A percentile compares a stretch with the other conserved stretches of the same genome.
Conservation (phyloP, 1,284 basidiomycete species). For the Caloboletus firmus region DNA sequence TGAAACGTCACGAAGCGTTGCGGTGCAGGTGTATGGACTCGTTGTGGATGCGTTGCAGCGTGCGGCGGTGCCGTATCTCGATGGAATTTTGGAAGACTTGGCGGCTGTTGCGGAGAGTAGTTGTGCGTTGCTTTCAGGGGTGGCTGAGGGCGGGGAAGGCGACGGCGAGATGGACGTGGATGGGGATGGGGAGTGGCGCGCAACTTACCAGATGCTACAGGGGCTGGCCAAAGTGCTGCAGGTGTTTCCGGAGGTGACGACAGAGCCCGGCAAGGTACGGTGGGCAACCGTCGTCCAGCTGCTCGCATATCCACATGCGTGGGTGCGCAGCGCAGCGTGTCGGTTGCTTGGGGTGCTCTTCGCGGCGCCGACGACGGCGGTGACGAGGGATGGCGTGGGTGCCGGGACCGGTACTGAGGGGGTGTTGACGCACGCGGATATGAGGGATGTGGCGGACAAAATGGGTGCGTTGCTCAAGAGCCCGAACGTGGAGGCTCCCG, state of each 20-base stretch:
- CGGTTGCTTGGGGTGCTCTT: slow-evolving; percentile 78
- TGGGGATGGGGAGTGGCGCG: slow-evolving; percentile 67
- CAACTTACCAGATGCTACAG: slow-evolving; percentile 80
- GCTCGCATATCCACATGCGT: slow-evolving; percentile 89
- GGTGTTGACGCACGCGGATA: slow-evolving; percentile 50
- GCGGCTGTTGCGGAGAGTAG: slow-evolving; percentile 51
- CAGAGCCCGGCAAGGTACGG: slow-evolving; percentile 39
- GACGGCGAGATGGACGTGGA: slow-evolving; percentile 46
- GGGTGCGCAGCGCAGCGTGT: slow-evolving; percentile 86
- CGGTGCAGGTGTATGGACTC: slow-evolving; percentile 81
- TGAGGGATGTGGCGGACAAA: slow-evolving; percentile 77
- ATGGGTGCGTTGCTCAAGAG: slow-evolving; percentile 83
- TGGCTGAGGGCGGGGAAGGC: slow-evolving; percentile 11
- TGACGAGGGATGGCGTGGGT: slow-evolving; percentile 7
- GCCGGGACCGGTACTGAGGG: not conserved
- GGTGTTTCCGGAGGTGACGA: slow-evolving; percentile 49
- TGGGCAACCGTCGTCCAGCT: slow-evolving; percentile 70
- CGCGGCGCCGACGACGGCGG: slow-evolving; percentile 37
- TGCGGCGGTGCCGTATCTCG: slow-evolving; percentile 49
- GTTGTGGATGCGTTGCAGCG: slow-evolving; percentile 65
- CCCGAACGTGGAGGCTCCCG: slow-evolving; percentile 71
- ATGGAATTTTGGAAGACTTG: slow-evolving; percentile 61
- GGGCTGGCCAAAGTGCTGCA: slow-evolving; percentile 66
- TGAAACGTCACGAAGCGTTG: slow-evolving; percentile 65
- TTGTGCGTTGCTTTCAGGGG: slow-evolving; percentile 38